These are phyloP conservation scores for Podospora bellae-mahoneyi DNA, from an alignment of 495 filamentous ascomycete genomes.

Conservation along the genomic window DNA sequence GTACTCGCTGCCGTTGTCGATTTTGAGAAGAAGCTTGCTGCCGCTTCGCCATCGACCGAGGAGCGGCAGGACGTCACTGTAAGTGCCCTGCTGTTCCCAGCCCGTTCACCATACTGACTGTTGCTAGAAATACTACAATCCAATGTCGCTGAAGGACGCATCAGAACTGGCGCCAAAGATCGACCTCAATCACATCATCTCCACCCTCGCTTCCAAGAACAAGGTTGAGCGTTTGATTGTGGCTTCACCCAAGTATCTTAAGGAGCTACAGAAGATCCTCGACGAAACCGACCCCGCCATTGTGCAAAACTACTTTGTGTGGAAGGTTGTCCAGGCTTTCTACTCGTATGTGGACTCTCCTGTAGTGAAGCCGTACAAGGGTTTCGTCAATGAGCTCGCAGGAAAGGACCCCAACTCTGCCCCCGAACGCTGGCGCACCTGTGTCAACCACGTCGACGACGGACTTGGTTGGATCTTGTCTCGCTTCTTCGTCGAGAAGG, in stretches of 20 bases:
- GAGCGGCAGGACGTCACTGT: conserved; percentile 55
- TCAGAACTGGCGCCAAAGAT: conserved; percentile 55
- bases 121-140: conserved; percentile 38
- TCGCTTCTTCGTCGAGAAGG: conserved; percentile 53
- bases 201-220: conserved; percentile 50
- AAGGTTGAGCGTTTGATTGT: conserved; percentile 55
- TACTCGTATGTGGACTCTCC: conserved; percentile 55
- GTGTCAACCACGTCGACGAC: conserved; percentile 54
- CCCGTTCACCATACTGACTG: conserved; percentile 37
- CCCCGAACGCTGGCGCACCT: conserved; percentile 68
- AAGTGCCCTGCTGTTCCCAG: conserved; percentile 62
- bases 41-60: conserved; percentile 53
- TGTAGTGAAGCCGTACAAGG: conserved; percentile 54
- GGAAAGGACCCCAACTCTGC: conserved; percentile 50
- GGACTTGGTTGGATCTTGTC: conserved; percentile 58
- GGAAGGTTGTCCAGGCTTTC: conserved; percentile 32
- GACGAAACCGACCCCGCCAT: conserved; percentile 32
- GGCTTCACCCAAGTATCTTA: conserved; percentile 35
- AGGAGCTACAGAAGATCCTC: conserved; percentile 26
- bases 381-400: conserved; percentile 49
- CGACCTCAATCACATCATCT: conserved; percentile 52
- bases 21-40: conserved; percentile 57
- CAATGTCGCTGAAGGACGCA: conserved; percentile 49
- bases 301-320: conserved; percentile 36
- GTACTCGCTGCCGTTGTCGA: conserved; percentile 41